Evolutionary conservation across 371 early-diverging fungal genomes (phyloP).

Genomic region (Mucor lusitanicus): DNA sequence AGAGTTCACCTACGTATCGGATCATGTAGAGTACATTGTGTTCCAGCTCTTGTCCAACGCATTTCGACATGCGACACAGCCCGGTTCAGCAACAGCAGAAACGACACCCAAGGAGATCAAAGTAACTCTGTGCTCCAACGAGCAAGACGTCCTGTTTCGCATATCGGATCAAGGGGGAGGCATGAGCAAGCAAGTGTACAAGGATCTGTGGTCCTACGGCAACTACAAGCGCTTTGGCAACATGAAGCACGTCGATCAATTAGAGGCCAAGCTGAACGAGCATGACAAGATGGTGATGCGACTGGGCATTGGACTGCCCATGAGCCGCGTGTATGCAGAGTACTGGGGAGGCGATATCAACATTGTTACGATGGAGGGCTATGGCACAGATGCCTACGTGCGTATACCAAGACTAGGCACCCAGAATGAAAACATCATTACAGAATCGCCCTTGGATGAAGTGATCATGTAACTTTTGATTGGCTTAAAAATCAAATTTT

Average conservation of each 20-base stretch:
- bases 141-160: slow-evolving; percentile 70
- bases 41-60: slow-evolving; percentile 82
- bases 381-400: slow-evolving; percentile 85
- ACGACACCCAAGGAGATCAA: slow-evolving; percentile 39
- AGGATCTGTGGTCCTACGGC: slow-evolving; percentile 74
- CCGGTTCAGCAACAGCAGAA: slow-evolving; percentile 21
- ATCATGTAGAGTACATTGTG: slow-evolving; percentile 85
- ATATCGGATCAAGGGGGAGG: slow-evolving; percentile 86
- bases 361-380: slow-evolving; percentile 72
- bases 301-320: slow-evolving; percentile 82
- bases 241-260: slow-evolving; percentile 58
- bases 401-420: slow-evolving; percentile 66
- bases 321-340: slow-evolving; percentile 84
- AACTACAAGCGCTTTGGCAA: slow-evolving; percentile 56
- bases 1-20: slow-evolving; percentile 81
- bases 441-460: slow-evolving; percentile 15
- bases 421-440: slow-evolving; percentile 55
- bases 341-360: slow-evolving; percentile 74
- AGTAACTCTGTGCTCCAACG: slow-evolving; percentile 71
- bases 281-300: slow-evolving; percentile 41
- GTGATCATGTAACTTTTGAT: slow-evolving; percentile 22
- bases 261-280: slow-evolving; percentile 63
- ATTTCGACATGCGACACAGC: slow-evolving; percentile 44
- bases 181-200: slow-evolving; percentile 53
- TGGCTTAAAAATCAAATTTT: background rate